A percentile compares a stretch with the other conserved stretches of the same genome.
Conservation (phyloP, 2,329 filamentous ascomycete species). For the Thielaviopsis populi region DNA sequence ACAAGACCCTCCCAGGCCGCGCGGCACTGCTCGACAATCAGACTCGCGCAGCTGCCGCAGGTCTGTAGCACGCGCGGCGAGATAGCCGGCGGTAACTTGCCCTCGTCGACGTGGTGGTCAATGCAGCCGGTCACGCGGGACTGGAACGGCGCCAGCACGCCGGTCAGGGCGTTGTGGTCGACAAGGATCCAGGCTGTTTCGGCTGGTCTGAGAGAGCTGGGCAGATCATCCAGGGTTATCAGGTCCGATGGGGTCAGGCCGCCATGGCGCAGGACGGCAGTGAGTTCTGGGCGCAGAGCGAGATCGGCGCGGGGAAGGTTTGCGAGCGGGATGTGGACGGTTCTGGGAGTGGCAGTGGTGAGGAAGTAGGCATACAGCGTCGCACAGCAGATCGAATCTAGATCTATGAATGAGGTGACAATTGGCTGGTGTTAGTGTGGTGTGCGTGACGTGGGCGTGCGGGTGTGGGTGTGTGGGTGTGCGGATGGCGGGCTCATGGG, state of each 20-base stretch:
- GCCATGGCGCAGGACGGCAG: slow-evolving; percentile 46
- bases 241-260: slow-evolving; percentile 45
- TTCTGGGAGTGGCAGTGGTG: slow-evolving; percentile 39
- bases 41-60: slow-evolving; percentile 57
- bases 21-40: slow-evolving; percentile 47
- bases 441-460: no score
- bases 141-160: slow-evolving; percentile 39
- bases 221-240: slow-evolving; percentile 43
- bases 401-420: slow-evolving; percentile 36
- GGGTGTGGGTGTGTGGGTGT: no score
- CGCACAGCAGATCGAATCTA: slow-evolving; percentile 65
- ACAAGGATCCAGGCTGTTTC: slow-evolving; percentile 55
- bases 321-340: slow-evolving; percentile 55
- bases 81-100: slow-evolving; percentile 31
- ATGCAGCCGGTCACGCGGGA: slow-evolving; percentile 47
- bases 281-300: slow-evolving; percentile 55
- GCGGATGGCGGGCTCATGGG: neutral
- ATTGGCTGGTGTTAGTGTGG: neutral
- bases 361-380: slow-evolving; percentile 61
- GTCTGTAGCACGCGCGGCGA: slow-evolving; percentile 47
- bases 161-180: slow-evolving; percentile 63
- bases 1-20: slow-evolving; percentile 34
- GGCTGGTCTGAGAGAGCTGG: slow-evolving; percentile 31
- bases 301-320: slow-evolving; percentile 57
- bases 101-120: slow-evolving; percentile 68